These are phyloP conservation scores for Tetracladium marchalianum DNA, from an alignment of 495 filamentous ascomycete species.

Conservation along the genomic window DNA sequence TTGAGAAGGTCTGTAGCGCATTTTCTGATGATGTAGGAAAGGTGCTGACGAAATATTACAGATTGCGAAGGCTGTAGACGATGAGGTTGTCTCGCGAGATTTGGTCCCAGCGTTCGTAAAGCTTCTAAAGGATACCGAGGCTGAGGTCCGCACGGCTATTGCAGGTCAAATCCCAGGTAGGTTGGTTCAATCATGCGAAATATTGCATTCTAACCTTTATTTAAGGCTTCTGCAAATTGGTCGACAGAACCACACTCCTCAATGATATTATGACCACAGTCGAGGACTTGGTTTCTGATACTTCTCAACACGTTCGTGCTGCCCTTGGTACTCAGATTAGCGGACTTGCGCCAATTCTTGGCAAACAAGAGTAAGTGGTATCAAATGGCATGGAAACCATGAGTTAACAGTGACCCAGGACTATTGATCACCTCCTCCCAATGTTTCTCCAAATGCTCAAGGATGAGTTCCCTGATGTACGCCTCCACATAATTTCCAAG, in stretches of 20 bases:
- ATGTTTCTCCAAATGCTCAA: slow-evolving; percentile 99
- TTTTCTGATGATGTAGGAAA: not conserved
- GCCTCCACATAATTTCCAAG: slow-evolving; percentile 97
- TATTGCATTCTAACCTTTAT: slow-evolving; percentile 1
- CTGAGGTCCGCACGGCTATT: slow-evolving; percentile 94
- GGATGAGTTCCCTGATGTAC: slow-evolving; percentile 96
- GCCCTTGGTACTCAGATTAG: slow-evolving; percentile 95
- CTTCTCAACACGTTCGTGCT: slow-evolving; percentile 92
- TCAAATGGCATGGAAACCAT: not conserved
- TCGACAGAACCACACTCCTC: slow-evolving; percentile 78
- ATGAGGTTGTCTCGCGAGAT: slow-evolving; percentile 89
- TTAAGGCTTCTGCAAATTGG: slow-evolving; percentile 80
- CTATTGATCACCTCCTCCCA: slow-evolving; percentile 88
- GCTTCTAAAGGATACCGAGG: slow-evolving; percentile 92
- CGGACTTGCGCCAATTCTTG: slow-evolving; percentile 90
- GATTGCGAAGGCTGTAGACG: slow-evolving; percentile 97
- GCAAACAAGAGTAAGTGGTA: slow-evolving; percentile 82
- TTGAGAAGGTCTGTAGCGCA: slow-evolving; percentile 67
- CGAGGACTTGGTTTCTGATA: slow-evolving; percentile 91
- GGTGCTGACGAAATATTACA: slow-evolving; percentile 26
- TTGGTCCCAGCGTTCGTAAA: slow-evolving; percentile 96
- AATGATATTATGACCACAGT: slow-evolving; percentile 96
- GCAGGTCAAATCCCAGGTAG: slow-evolving; percentile 91
- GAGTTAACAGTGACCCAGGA: slow-evolving; percentile 30
- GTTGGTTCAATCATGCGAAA: slow-evolving; percentile 4